Evolutionary conservation across 2,329 filamentous ascomycete species (phyloP), one percentile per base, ranked within the genome.

Genomic region (Teratosphaeria destructans): DNA sequence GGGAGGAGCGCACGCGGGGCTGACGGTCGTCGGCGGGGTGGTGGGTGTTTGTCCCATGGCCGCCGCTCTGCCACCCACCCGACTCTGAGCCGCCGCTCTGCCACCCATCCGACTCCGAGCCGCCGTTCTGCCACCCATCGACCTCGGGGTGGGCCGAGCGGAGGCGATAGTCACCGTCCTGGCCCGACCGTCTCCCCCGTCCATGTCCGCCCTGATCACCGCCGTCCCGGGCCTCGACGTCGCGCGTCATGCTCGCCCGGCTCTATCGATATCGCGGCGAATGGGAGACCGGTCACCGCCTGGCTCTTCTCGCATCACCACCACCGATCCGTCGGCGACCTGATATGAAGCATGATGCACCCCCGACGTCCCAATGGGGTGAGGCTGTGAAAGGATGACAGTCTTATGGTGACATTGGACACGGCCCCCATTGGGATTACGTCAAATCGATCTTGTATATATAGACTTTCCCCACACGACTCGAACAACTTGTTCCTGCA

Each of bases 121-220:
- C 56, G 23, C 59, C 61, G 11, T n/a, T 60, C 6, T 56, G 61
- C 5, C 60, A 32, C 29, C 29, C 29, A 32, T 7, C 55, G 23
- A 23, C 63, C 60, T 65, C 60, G 52, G 60, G 27, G 3, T 53
- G 54, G 5, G 23, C 39, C 34, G 35, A 39, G 26, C 49, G 14
- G 10, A 57, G 29, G 32, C 54, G 34, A 47, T 60, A 43, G 29
- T 39, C 34, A 23, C 64, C 63, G 23, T 63, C 29, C 27, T 67
- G 63, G 10, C 60, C 60, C 32, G 66, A 68, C 16, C 60, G 62
- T 57, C 67, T 64, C 55, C 64, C 56, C n/a, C 65, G 57, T 23
- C 23, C 23, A 23, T 23, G 23, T 14, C 64, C 59, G 43, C 61
- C 62, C 26, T 58, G 59, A 19, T 61, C 52, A n/a, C 52, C 29